Percentiles rank a stretch among this genome's conserved stretches.
Evolutionary conservation across 2,329 filamentous ascomycete species (phyloP).

Genomic region (Calonectria montana): DNA sequence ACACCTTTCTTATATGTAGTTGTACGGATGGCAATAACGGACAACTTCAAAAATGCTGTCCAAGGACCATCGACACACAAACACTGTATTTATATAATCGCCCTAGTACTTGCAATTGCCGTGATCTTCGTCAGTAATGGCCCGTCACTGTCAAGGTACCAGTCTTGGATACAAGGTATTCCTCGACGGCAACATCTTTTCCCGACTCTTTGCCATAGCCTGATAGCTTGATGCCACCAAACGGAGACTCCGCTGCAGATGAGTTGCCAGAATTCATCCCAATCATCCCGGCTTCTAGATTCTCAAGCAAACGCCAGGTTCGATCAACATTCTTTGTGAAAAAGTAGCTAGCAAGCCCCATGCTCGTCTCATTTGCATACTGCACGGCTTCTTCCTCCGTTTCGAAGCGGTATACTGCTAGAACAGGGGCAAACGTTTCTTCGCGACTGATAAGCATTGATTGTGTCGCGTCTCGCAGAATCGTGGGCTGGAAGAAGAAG

Average conservation of each 20-base stretch:
- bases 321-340: slow-evolving; percentile 30
- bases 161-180: slow-evolving; percentile 55
- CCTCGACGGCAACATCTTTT: slow-evolving; percentile 55
- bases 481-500: slow-evolving; percentile 34
- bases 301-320: slow-evolving; percentile 27
- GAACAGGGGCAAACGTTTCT: slow-evolving; percentile 31
- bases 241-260: slow-evolving; percentile 53
- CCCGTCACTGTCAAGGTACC: neutral
- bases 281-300: slow-evolving; percentile 35
- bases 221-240: slow-evolving; percentile 33
- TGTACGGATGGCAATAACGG: too few relatives aligned
- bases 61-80: too few relatives aligned
- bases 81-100: too few relatives aligned
- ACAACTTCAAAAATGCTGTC: too few relatives aligned
- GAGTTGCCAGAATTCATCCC: slow-evolving; percentile 29
- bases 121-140: neutral
- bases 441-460: slow-evolving; percentile 19
- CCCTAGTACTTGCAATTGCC: too few relatives aligned
- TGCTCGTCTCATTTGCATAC: slow-evolving; percentile 25
- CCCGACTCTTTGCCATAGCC: slow-evolving; percentile 45
- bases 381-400: slow-evolving; percentile 30
- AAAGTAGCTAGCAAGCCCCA: slow-evolving; percentile 29
- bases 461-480: slow-evolving; percentile 22
- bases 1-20: too few relatives aligned
- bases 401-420: slow-evolving; percentile 29